Conservation (phyloP, 23 red algal species). For the Gracilaria gracilis region DNA sequence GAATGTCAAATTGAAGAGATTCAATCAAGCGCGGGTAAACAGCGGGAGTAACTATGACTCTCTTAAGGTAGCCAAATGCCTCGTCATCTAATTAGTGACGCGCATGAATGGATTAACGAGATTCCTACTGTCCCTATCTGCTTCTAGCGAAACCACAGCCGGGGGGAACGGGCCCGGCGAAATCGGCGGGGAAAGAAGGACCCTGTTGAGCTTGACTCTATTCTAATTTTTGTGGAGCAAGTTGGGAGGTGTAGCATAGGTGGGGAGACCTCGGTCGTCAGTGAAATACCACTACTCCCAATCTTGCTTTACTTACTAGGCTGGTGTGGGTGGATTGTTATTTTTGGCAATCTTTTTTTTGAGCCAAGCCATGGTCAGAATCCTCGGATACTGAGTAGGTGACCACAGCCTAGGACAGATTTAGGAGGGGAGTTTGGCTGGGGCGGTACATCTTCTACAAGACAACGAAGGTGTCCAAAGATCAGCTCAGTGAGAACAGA, state of each 20-base stretch:
- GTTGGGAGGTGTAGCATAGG: slow-evolving; percentile 61
- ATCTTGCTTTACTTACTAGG: slow-evolving; percentile 94
- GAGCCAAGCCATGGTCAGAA: slow-evolving; percentile 8
- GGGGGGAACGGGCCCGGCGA: slow-evolving; percentile 54
- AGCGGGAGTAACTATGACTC: slow-evolving; percentile 47
- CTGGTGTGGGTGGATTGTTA: slow-evolving; percentile 60
- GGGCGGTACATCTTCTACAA: slow-evolving; percentile 96
- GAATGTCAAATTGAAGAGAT: slow-evolving; percentile 44
- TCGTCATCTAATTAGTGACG: slow-evolving; percentile 1
- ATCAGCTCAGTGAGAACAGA: slow-evolving; percentile 94
- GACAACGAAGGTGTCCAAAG: slow-evolving; percentile 94
- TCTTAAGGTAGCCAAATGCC: slow-evolving; percentile 36
- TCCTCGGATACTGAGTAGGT: not conserved
- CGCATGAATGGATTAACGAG: not conserved
- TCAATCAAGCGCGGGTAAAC: slow-evolving; percentile 49
- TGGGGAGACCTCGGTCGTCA: too few species aligned
- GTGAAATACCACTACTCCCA: slow-evolving; percentile 92
- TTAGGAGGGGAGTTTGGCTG: slow-evolving; percentile 96
- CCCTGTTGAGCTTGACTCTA: slow-evolving; percentile 67
- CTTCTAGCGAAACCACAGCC: slow-evolving; percentile 70
- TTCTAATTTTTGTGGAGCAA: slow-evolving; percentile 72
- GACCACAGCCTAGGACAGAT: slow-evolving; percentile 77
- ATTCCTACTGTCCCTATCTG: slow-evolving; percentile 14
- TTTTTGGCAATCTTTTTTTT: slow-evolving; percentile 25
- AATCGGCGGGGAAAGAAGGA: slow-evolving; percentile 68